Evolutionary conservation across 2,329 filamentous ascomycete genomes (phyloP).

Genomic region (Ophiostoma montium): DNA sequence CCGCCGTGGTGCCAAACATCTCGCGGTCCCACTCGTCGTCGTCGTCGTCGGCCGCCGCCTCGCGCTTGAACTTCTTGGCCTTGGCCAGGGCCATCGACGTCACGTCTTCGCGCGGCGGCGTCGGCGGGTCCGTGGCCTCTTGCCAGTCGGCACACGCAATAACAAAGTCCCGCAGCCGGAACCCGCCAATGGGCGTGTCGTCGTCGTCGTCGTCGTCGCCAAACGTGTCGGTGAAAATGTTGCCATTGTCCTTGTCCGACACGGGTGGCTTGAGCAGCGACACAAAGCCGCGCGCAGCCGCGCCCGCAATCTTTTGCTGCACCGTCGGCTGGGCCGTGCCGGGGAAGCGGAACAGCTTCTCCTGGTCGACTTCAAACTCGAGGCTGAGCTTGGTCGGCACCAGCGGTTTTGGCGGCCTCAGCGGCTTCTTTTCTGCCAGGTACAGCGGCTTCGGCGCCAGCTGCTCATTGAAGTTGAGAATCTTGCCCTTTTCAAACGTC

Average conservation of each 20-base stretch:
- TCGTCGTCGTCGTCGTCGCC: conserved; percentile 34
- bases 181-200: conserved; percentile 56
- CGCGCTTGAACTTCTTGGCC: conserved; percentile 28
- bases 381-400: conserved; percentile 78
- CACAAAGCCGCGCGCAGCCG: conserved; percentile 34
- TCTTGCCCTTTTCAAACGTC: conserved; percentile 58
- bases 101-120: conserved; percentile 11
- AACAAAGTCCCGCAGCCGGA: conserved; percentile 66
- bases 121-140: conserved; percentile 39
- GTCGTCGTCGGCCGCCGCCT: conserved; percentile 32
- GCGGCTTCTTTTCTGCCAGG: conserved; percentile 64
- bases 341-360: conserved; percentile 69
- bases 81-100: conserved; percentile 13
- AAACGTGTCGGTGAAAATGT: conserved; percentile 20
- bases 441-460: conserved; percentile 68
- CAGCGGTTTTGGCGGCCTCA: conserved; percentile 67
- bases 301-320: conserved; percentile 41
- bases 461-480: conserved; percentile 68
- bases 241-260: conserved; percentile 29
- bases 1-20: conserved; percentile 30
- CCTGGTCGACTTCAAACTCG: conserved; percentile 74
- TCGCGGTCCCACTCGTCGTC: conserved; percentile 51
- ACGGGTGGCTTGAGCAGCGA: conserved; percentile 26
- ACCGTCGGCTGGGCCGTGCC: conserved; percentile 40
- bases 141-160: conserved; percentile 83